Evolutionary conservation across 768 basidiomycete genomes (phyloP), one percentile per base, ranked within the genome.

Genomic region (Calocybe gangraenosa): DNA sequence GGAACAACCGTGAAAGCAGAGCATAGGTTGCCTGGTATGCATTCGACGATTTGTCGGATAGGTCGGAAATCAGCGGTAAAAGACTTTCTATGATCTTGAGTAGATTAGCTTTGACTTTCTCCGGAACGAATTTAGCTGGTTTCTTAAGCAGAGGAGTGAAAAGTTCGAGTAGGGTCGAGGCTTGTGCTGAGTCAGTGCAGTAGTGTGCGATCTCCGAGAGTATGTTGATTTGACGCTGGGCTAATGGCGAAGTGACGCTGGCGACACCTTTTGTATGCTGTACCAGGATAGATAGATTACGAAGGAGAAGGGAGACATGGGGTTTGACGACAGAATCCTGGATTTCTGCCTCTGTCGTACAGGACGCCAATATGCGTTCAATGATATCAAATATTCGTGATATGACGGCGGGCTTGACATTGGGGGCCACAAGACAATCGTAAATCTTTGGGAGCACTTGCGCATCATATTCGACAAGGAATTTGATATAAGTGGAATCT

Each of bases 321-420:
- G 84, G 92, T 51, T 78, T 76, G 48, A 93, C 64, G 22, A 89
- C 70, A 17, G 54, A 51, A 20, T 77, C 74, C 1, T 74, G 70
- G 21, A 84, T 67, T 10, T 56, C 57, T 21, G 65, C 66, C 33
- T 84, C 77, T 3, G 72, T 71, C 2, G 70, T 62, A 2, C 85
- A 77, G 21, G 77, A 68, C 3, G 60, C 70, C 40, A 89, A 68
- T 0, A 97, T 62, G 25, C 73, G 74, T 34, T 92, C 89, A 38
- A 93, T 72, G 47, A 95, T 82, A 58, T 97, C 94, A 53, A 95
- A 86, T 3, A 97, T 75, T 42, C 80, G 79, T 11, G 75, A 75
- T 34, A 95, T 70, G 13, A 97, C 94, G 0, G 78, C 65, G 1
- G 92, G 83, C 62, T 97, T 96, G 63, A 96, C 92, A 49, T 86